Conservation (phyloP, 306 rosid species). For the Purshia tridentata region DNA sequence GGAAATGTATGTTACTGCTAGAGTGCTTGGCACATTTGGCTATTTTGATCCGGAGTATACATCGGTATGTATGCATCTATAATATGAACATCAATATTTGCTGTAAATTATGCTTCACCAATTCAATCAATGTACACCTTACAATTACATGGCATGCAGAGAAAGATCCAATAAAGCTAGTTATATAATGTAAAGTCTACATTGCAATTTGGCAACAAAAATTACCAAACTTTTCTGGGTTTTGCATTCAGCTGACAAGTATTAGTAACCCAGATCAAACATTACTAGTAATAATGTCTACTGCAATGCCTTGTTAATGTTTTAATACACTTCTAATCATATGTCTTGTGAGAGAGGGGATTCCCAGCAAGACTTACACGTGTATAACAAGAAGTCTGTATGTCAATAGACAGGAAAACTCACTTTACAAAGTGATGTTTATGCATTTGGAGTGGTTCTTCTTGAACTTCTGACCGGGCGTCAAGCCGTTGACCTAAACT, state of each 20-base stretch:
- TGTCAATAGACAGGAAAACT: constrained; percentile 86
- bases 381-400: constrained; percentile 5
- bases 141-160: too few species aligned
- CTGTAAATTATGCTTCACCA: too few species aligned
- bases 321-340: not conserved
- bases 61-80: constrained; percentile 49
- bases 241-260: not conserved
- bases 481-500: constrained; percentile 83
- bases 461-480: constrained; percentile 96
- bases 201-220: too few species aligned
- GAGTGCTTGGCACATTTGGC: constrained; percentile 93
- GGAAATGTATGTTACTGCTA: constrained; percentile 71
- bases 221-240: too few species aligned
- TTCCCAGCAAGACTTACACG: not conserved
- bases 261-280: not conserved
- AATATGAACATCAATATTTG: not conserved
- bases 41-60: constrained; percentile 96
- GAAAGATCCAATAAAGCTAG: too few species aligned
- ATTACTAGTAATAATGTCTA: too few species aligned
- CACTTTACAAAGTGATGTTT: constrained; percentile 91
- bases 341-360: not conserved
- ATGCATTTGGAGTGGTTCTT: constrained; percentile 98
- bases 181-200: too few species aligned
- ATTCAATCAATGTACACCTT: too few species aligned
- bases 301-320: too few species aligned